A percentile compares a stretch with the other conserved stretches of the same genome.
phyloP scores from a whole-genome alignment of 352 stramenopile genomes.

The Plasmopara viticola region DNA sequence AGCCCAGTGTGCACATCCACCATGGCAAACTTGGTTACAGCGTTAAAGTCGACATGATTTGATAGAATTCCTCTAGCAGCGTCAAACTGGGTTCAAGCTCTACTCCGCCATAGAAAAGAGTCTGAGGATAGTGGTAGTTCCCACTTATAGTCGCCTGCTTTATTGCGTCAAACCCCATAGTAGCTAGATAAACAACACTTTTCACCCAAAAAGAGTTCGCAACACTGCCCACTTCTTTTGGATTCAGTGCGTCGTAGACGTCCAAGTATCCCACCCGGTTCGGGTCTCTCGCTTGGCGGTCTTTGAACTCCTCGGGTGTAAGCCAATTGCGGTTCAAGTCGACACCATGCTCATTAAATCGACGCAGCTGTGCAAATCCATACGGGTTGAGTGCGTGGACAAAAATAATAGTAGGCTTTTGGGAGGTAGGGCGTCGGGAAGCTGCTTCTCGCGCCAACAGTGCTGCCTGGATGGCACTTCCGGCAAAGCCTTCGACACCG shows the following conservation, averaged over 20 bases:
- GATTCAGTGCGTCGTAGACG: constrained; percentile 67
- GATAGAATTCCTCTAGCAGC: constrained; percentile 60
- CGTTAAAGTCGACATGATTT: constrained; percentile 37
- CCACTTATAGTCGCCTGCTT: constrained; percentile 85
- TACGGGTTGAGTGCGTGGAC: constrained; percentile 91
- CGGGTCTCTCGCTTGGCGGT: constrained; percentile 42
- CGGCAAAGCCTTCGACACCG: constrained; percentile 76
- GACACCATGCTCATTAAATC: constrained; percentile 92
- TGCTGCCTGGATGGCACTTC: constrained; percentile 71
- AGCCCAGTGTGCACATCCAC: constrained; percentile 94
- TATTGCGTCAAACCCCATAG: constrained; percentile 39
- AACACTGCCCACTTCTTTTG: constrained; percentile 21
- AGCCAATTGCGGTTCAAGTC: constrained; percentile 93
- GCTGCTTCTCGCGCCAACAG: constrained; percentile 31
- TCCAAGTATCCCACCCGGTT: constrained; percentile 79
- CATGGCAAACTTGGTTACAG: constrained; percentile 47
- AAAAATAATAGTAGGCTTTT: constrained; percentile 77
- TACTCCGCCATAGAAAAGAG: constrained; percentile 84
- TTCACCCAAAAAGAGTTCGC: constrained; percentile 51
- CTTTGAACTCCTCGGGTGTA: constrained; percentile 39
- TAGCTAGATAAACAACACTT: constrained; percentile 22
- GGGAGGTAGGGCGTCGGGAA: constrained; percentile 1
- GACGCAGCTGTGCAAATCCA: constrained; percentile 83
- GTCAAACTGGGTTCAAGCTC: constrained; percentile 63
- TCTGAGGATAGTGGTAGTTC: constrained; percentile 84